Evolutionary conservation across 2,329 filamentous ascomycete genomes (phyloP).

Genomic region (Curvularia eragrostidis): DNA sequence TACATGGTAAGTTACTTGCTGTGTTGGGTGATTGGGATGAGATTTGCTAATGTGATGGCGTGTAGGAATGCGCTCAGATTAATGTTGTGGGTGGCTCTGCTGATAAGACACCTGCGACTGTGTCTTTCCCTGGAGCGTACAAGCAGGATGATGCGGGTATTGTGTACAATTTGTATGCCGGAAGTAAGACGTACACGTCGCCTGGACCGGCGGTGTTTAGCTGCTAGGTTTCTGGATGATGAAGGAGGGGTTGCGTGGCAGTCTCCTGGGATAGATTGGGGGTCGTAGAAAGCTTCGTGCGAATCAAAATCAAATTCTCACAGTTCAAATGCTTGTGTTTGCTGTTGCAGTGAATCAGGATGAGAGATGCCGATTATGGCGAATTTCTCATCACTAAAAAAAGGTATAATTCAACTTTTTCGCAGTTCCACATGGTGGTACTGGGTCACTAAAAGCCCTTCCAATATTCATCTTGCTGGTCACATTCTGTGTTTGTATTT

Average conservation of each 20-base stretch:
- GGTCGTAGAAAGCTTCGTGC: background rate
- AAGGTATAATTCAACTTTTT: too few species aligned
- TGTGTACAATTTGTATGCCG: constrained; percentile 40
- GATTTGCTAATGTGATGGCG: background rate
- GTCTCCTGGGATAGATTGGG: background rate
- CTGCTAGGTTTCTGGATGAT: constrained; percentile 47
- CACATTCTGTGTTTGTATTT: background rate
- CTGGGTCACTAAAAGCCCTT: too few species aligned
- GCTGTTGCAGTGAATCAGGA: too few species aligned
- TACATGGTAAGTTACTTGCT: constrained; percentile 43
- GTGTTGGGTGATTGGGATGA: background rate
- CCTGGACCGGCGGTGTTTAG: constrained; percentile 60
- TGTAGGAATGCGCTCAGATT: constrained; percentile 43
- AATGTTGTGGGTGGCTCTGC: constrained; percentile 39
- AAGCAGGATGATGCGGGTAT: constrained; percentile 41
- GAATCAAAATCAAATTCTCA: too few species aligned
- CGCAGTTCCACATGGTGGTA: too few species aligned
- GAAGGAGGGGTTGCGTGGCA: background rate
- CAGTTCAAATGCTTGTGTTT: background rate
- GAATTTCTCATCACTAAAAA: too few species aligned
- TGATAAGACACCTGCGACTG: constrained; percentile 35
- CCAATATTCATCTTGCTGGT: background rate
- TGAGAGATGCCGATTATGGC: too few species aligned
- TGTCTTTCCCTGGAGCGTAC: constrained; percentile 46
- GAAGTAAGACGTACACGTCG: constrained; percentile 52